Evolutionary conservation across 768 basidiomycete genomes (phyloP), one percentile per base, ranked within the genome.

Genomic region (Podaxis sp.): DNA sequence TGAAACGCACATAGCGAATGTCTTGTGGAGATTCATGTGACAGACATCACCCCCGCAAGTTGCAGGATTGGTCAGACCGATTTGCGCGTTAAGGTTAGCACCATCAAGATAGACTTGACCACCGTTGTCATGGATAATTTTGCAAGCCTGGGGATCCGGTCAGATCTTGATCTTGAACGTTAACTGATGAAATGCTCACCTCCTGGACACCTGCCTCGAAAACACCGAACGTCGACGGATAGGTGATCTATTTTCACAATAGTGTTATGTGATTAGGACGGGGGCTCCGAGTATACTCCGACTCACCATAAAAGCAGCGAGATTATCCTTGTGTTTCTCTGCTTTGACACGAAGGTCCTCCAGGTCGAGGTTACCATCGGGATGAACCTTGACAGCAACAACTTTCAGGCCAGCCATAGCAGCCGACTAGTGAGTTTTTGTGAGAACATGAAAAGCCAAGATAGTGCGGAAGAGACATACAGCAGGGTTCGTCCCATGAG

Each of bases 21-120:
- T 96, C 78, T 98, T 99, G 81, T 99, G 97, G 38, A 98, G 80
- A 76, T 99, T 99, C 79, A 98, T 83, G 73, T 99, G 97, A 73
- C 95, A 97, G 41, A 99, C 95, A 74, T 99, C 97, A 57, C 94
- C 96, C 52, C 97, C 97, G 69, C 94, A 96, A n/a, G 84, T 89
- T 0, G 92, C 94, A 38, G 93, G 93, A 71, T 94, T 94, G 33
- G 96, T 97, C 63, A 97, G 72, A 25, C 96, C 94, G 64, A 98
- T 86, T 69, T 97, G 93, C 52, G 94, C 94, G 71, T 97, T 96
- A 65, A 97, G 80, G 72, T 98, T 98, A 49, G 96, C 96, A 66
- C 94, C 94, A 71, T 99, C 97, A 58, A 99, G 82, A 77, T 98
- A 99, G 38, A 99, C 96, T 72, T 99, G 96, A 29, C 97, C 97